Conservation (phyloP, 2,329 filamentous ascomycete genomes). For the Aspergillus uvarum region DNA sequence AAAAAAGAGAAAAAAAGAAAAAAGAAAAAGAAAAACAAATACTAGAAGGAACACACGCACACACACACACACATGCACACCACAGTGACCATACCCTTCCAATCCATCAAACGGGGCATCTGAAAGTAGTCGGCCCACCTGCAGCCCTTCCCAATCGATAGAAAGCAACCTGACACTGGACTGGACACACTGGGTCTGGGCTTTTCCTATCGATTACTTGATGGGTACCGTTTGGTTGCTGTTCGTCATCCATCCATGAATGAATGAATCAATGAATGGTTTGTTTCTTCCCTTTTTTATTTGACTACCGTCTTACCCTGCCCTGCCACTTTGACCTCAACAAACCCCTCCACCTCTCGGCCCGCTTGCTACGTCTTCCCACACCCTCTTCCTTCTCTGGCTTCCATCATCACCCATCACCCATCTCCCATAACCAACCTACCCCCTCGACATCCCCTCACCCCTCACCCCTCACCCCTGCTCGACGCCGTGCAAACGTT, state of each 20-base stretch:
- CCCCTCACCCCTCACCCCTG: conserved; percentile 12
- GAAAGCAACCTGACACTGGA: conserved; percentile 14
- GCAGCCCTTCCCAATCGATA: conserved; percentile 19
- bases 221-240: conserved; percentile 12
- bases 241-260: conserved; percentile 5
- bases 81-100: background rate
- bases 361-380: conserved; percentile 18
- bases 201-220: conserved; percentile 12
- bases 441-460: background rate
- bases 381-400: conserved; percentile 7
- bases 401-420: background rate
- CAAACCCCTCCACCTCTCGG: conserved; percentile 19
- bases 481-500: conserved; percentile 31
- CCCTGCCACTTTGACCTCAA: conserved; percentile 19
- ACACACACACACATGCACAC: background rate
- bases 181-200: conserved; percentile 9
- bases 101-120: conserved; percentile 14
- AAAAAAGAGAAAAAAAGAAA: too few relatives aligned
- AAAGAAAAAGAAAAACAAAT: too few relatives aligned
- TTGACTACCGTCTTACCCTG: conserved; percentile 12
- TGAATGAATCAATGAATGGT: background rate
- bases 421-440: too few relatives aligned
- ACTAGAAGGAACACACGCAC: too few relatives aligned
- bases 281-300: conserved; percentile 11
- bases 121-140: conserved; percentile 16